These are phyloP conservation scores for Fusarium euwallaceae DNA, from an alignment of 2,329 filamentous ascomycete genomes.

Conservation along the genomic window DNA sequence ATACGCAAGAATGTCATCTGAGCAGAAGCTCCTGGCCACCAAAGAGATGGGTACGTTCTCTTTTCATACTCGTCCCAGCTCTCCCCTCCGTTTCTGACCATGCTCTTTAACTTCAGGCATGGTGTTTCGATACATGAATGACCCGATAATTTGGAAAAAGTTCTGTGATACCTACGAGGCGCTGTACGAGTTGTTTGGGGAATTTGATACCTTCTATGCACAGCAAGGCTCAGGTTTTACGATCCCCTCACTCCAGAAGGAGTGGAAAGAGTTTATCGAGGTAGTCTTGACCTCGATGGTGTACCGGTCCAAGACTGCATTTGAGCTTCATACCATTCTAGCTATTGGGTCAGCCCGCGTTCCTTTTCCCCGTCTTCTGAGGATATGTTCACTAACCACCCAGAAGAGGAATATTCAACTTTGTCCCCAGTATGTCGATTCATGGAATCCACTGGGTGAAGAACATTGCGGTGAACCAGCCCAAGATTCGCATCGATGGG, in stretches of 20 bases:
- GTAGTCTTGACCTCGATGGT: neutral
- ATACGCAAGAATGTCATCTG: neutral
- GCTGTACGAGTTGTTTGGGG: neutral
- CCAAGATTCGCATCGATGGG: neutral
- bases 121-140: neutral
- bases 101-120: neutral
- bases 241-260: neutral
- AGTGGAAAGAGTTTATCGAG: neutral
- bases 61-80: neutral
- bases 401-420: neutral
- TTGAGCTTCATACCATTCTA: neutral
- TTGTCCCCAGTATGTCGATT: neutral
- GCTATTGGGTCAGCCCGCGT: neutral
- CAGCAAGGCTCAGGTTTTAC: neutral
- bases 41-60: neutral
- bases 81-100: neutral
- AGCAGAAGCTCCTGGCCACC: neutral
- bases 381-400: neutral
- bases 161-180: neutral
- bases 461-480: neutral
- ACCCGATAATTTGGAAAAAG: neutral
- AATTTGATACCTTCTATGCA: neutral
- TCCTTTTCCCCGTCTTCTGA: neutral
- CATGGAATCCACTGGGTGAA: neutral
- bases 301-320: neutral